These are phyloP conservation scores for Phyllosticta citrichinensis DNA, from an alignment of 2,329 filamentous ascomycete species.

Conservation along the genomic window DNA sequence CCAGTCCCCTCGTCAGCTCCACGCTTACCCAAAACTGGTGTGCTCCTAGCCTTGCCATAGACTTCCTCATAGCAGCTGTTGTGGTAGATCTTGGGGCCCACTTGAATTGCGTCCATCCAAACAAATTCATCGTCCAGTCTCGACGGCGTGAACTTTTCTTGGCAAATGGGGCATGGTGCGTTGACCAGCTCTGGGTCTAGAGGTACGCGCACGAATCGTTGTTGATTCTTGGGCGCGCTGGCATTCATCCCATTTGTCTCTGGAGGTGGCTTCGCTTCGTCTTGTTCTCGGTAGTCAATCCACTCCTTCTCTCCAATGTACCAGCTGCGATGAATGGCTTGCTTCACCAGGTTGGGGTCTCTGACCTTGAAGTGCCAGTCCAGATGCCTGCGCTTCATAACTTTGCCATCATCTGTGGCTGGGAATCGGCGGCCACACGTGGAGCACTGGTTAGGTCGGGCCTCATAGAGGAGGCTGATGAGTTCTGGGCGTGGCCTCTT, in stretches of 20 bases:
- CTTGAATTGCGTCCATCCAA: conserved; percentile 78
- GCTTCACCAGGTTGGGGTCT: conserved; percentile 74
- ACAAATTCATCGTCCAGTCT: conserved; percentile 94
- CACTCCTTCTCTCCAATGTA: conserved; percentile 93
- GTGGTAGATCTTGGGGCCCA: conserved; percentile 76
- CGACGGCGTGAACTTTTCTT: conserved; percentile 85
- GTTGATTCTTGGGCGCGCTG: conserved; percentile 42
- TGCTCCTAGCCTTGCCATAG: conserved; percentile 19
- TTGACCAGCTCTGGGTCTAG: conserved; percentile 66
- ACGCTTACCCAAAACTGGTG: conserved; percentile 28
- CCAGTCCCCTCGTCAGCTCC: neutral
- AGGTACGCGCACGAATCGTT: conserved; percentile 72
- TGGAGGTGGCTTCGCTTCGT: conserved; percentile 43
- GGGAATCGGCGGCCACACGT: conserved; percentile 86
- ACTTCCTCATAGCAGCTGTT: conserved; percentile 75
- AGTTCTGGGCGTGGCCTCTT: conserved; percentile 72
- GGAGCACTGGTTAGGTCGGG: conserved; percentile 75
- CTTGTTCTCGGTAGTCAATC: conserved; percentile 73
- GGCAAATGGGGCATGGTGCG: conserved; percentile 82
- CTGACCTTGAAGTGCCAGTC: conserved; percentile 98
- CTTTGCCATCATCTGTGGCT: conserved; percentile 64
- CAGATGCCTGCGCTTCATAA: conserved; percentile 83
- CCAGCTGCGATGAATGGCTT: conserved; percentile 86
- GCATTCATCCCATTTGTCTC: conserved; percentile 31
- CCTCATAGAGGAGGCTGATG: conserved; percentile 65